Evolutionary conservation across 2,329 filamentous ascomycete genomes (phyloP).

Genomic region (Tolypocladium tropicale): DNA sequence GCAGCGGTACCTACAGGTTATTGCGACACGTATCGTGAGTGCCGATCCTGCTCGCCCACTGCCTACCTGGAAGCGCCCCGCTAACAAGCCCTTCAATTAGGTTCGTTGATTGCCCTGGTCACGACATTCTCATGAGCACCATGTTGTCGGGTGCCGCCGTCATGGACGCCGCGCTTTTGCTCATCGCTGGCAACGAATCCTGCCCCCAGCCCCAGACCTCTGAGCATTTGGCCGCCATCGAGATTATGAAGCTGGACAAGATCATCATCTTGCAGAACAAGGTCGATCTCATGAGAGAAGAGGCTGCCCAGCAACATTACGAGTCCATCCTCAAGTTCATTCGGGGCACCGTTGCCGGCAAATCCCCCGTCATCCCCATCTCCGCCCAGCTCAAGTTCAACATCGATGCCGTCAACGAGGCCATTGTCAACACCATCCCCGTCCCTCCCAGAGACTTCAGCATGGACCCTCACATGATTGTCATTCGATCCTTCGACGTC

Average conservation of each 20-base stretch:
- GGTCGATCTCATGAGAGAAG: constrained; percentile 96
- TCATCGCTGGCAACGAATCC: constrained; percentile 96
- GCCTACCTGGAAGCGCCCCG: background rate
- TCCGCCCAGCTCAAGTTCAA: constrained; percentile 98
- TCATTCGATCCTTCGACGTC: constrained; percentile 98
- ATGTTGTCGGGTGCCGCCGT: constrained; percentile 99
- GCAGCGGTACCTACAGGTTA: constrained; percentile 75
- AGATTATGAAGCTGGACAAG: constrained; percentile 99
- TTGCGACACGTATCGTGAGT: constrained; percentile 86
- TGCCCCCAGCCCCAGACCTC: constrained; percentile 98
- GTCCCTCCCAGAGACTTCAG: constrained; percentile 86
- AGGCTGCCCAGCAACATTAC: constrained; percentile 87
- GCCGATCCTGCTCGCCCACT: background rate
- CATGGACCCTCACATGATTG: constrained; percentile 92
- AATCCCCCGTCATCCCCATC: constrained; percentile 91
- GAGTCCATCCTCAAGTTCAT: constrained; percentile 98
- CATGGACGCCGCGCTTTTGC: constrained; percentile 94
- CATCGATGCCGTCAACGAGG: constrained; percentile 95
- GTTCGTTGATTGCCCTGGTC: constrained; percentile 96
- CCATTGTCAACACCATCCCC: constrained; percentile 90
- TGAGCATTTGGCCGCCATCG: constrained; percentile 96
- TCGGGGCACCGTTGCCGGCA: constrained; percentile 89
- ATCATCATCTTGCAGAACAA: constrained; percentile 99
- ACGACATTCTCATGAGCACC: constrained; percentile 99
- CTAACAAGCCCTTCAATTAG: constrained; percentile 29